Evolutionary conservation across 2,329 filamentous ascomycete species (phyloP), one percentile per base, ranked within the genome.

Genomic region (Fusarium guadeloupense): DNA sequence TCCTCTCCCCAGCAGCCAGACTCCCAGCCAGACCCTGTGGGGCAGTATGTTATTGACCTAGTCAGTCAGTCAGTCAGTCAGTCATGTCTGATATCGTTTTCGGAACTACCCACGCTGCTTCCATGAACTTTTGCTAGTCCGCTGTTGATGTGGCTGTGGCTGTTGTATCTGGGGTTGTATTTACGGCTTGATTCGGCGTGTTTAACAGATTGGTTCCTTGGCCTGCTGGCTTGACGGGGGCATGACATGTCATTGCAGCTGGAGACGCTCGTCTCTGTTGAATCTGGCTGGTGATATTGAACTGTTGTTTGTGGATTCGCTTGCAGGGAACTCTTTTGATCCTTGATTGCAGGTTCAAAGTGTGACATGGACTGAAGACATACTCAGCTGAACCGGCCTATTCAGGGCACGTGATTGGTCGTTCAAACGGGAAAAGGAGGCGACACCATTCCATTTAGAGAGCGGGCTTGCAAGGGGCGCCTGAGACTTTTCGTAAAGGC

Each of bases 381-480:
- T 28, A 46, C 58, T 48, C 66, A 69, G 66, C 66, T 69, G 66
- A 69, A 64, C 47, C 52, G 45, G 35, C 19, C 37, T 35, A 9
- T 53, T 13, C 7, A 19, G 17, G 53, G 25, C 41, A 57, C 50
- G 39, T 66, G 66, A 68, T 69, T 69, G 66, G 66, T 9, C n/a
- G 4, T 8, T 9, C 7, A 13, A 7, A 9, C 34, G 41, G 31
- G 23, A 52, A 41, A 52, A 42, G 50, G 31, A 26, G 63, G 61
- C 52, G 26, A 13, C 42, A 26, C 66, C 44, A 64, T 69, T 28
- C 66, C 53, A 17, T 25, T 38, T 67, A 48, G 26, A 48, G 57
- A 10, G 16, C n/a, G 21, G 53, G 52, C 49, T 64, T 62, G 54
- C 21, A 57, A 66, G 64, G 64, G 44, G 55, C 49, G 54, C 55